Percentiles rank a stretch among this genome's conserved stretches.
Conservation (phyloP, 306 rosid species). For the Trifolium repens region DNA sequence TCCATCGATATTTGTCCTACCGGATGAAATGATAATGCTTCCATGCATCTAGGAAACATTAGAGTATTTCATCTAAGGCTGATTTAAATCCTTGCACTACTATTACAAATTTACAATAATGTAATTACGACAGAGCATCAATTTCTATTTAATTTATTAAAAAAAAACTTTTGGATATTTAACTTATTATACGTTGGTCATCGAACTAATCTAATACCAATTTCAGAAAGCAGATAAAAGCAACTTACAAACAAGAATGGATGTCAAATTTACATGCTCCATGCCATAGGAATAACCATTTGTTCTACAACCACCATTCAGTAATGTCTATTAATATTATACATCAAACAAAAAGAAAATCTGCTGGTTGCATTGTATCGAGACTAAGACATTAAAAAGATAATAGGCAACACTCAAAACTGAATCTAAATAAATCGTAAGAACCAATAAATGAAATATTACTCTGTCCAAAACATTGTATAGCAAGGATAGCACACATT, state of each 20-base stretch:
- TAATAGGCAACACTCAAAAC: conserved; percentile 42
- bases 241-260: not conserved
- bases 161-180: not conserved
- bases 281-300: not conserved
- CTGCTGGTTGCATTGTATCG: conserved; percentile 36
- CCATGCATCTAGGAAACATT: too few relatives aligned
- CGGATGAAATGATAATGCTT: too few relatives aligned
- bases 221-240: conserved; percentile 7
- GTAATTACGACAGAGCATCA: not conserved
- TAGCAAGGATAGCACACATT: conserved; percentile 56
- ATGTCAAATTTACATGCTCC: conserved; percentile 32
- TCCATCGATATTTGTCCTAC: too few relatives aligned
- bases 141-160: not conserved
- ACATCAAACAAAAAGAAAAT: conserved; percentile 41
- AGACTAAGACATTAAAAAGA: conserved; percentile 14
- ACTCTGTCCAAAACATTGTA: conserved; percentile 38
- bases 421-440: conserved; percentile 34
- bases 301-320: conserved; percentile 37
- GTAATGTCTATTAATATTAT: conserved; percentile 18
- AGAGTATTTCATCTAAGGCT: too few relatives aligned
- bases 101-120: too few relatives aligned
- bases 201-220: conserved; percentile 14
- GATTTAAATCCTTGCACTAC: too few relatives aligned
- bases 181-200: not conserved
- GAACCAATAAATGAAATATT: conserved; percentile 47